Percentiles rank a stretch among this genome's conserved stretches.
phyloP scores from a whole-genome alignment of 441 rosid genomes.

The Eutrema salsugineum region DNA sequence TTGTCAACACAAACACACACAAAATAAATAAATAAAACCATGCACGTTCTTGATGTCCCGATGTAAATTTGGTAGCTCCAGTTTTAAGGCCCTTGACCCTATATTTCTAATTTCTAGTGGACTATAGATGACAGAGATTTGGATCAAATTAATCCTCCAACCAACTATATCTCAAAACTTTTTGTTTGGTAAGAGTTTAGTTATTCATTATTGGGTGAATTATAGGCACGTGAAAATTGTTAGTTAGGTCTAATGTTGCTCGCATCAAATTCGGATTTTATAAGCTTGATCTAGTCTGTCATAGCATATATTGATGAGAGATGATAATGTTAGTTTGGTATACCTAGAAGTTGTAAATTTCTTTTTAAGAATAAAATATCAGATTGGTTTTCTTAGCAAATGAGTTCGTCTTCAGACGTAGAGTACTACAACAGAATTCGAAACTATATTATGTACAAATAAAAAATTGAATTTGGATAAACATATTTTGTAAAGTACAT shows the following conservation, averaged over 20 bases:
- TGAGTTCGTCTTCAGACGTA: background rate
- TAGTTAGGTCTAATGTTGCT: no score
- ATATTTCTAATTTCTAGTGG: background rate
- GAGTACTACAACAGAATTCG: no score
- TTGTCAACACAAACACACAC: background rate
- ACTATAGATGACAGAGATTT: background rate
- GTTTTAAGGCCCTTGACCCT: background rate
- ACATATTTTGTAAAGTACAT: no score
- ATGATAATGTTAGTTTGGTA: background rate
- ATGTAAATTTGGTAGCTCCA: background rate
- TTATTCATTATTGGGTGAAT: background rate
- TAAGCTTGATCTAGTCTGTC: background rate
- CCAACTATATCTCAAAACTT: background rate
- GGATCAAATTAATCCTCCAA: slow-evolving; percentile 9
- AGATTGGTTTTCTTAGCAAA: background rate
- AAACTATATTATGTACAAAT: no score
- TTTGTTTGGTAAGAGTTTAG: background rate
- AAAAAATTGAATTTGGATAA: no score
- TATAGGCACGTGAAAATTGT: background rate
- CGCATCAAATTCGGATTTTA: background rate
- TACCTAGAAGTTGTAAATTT: background rate
- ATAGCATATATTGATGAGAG: background rate
- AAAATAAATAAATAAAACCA: background rate
- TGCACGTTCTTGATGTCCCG: background rate
- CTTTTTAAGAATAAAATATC: background rate